A percentile compares a stretch with the other conserved stretches of the same genome.
These are phyloP conservation scores for Coprinopsis strossmayeri DNA, from an alignment of 768 basidiomycete genomes.

Conservation along the genomic window DNA sequence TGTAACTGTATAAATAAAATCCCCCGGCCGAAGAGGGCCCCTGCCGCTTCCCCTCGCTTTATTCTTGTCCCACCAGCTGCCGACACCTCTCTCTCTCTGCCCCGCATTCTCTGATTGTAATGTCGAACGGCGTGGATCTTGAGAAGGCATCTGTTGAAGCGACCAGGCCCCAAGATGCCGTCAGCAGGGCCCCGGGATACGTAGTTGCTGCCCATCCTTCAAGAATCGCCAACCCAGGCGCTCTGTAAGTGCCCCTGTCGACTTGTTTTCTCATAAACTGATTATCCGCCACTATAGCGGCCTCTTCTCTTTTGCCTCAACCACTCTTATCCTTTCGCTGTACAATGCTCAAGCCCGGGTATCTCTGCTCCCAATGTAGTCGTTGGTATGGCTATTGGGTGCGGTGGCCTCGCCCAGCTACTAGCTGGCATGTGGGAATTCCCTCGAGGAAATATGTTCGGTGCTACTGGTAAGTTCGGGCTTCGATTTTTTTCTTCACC, in stretches of 20 bases:
- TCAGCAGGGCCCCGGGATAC: slow-evolving; percentile 17
- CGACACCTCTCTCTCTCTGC: slow-evolving; percentile 1
- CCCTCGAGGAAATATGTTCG: slow-evolving; percentile 62
- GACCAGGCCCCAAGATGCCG: slow-evolving; percentile 20
- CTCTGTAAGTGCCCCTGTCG: slow-evolving; percentile 33
- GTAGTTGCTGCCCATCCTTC: slow-evolving; percentile 21
- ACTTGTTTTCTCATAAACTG: slow-evolving; percentile 3
- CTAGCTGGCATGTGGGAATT: slow-evolving; percentile 91
- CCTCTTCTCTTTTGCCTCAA: slow-evolving; percentile 78
- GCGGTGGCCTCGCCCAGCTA: slow-evolving; percentile 80
- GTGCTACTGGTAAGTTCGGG: slow-evolving; percentile 59
- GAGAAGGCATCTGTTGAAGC: slow-evolving; percentile 30
- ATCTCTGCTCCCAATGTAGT: slow-evolving; percentile 60
- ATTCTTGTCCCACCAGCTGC: slow-evolving; percentile 5
- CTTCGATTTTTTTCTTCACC: neutral
- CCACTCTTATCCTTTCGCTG: slow-evolving; percentile 73
- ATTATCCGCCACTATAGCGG: slow-evolving; percentile 38
- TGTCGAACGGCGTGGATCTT: slow-evolving; percentile 19
- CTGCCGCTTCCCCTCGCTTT: neutral
- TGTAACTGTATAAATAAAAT: neutral
- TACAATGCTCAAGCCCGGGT: slow-evolving; percentile 56
- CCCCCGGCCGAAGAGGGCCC: neutral
- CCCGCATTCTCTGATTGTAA: neutral
- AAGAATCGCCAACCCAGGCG: slow-evolving; percentile 53
- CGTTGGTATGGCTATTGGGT: slow-evolving; percentile 81